Base-by-base conservation (phyloP, 2,329 filamentous ascomycete species). In the Trichoderma semiorbis region DNA sequence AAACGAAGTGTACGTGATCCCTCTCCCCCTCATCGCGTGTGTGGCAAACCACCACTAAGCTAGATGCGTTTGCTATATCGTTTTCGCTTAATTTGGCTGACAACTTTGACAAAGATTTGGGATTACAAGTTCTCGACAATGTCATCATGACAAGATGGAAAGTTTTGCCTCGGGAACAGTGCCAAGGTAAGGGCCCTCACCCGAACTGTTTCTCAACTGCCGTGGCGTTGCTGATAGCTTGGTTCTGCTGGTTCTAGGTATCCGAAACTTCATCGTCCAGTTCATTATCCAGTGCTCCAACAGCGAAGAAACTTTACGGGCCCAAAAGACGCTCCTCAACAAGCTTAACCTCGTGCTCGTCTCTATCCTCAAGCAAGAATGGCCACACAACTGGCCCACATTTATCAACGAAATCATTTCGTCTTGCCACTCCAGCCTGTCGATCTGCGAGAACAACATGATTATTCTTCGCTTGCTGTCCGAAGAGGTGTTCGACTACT, bases 391-490 rank as follows among this genome's bases (percentile, higher is more conserved):
- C 86, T 99, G 97, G 96, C 96, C 97, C 12, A 97, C 94, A 24
- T 99, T 99, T 83, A 98, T 99, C 88, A 98, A 98, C 86, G 96
- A 99, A 85, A 99, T 99, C 83, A 94, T 99, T 78, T 92, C 94
- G 26, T 95, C 96, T 70, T 98, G 95, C 84, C 95, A 97, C 81
- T 95, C 93, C 76, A 98, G 93, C 83, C 86, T 99, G 69, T 96
- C 95, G 47, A 97, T 99, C 78, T 99, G 97, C 88, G 96, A 99
- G 85, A 99, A 99, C 86, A 99, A 99, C 87, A 99, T 99, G 96
- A 94, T 93, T 75, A 98, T 99, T 77, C 89, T 99, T 76, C 92
- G 96, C 73, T 85, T 99, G 77, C 88, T 99, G 60, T 99, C 96
- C 7, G 96, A 99, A 82, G 96, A 99, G 82, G 95, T 99, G 47